Evolutionary conservation across 495 filamentous ascomycete species (phyloP), one percentile per base, ranked within the genome.

Genomic region (Cairneyella variabilis): DNA sequence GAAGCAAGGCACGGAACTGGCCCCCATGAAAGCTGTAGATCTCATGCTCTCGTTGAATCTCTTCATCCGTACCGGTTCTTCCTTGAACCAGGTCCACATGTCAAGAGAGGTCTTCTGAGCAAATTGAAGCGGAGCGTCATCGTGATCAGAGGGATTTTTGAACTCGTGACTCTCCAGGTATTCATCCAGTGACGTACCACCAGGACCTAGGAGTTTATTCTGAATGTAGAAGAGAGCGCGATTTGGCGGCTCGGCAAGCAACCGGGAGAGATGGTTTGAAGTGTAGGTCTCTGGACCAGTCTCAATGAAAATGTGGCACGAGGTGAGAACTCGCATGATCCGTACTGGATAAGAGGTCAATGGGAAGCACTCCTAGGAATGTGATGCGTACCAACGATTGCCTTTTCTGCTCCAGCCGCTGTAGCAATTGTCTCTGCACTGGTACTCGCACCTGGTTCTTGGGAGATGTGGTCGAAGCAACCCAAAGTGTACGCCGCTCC

Each of bases 41-140:
- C 36, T 41, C 53, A 64, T 64, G 43, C 32, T 38, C 25, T 50
- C 36, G 22, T 64, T 53, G 43, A 64, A 61, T 11, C 17, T 36
- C 48, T 54, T 38, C n/a, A 14, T 14, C 11, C 42, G 42, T 5
- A 39, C 36, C 21, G 61, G 53, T 8, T 54, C 38, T 20, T 49
- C 37, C n/a, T 26, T 39, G 10, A 60, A 32, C 17, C 48, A 53
- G 10, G 48, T 42, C 43, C 44, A 55, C 20, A 46, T n/a, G 18
- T 46, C 27, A 12, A 43, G 23, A 17, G 28, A 14, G 8, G 53
- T 48, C 6, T 55, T 48, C 36, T 47, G 34, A 30, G 32, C 53
- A 28, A 25, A 40, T 12, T 48, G 53, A 30, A 55, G 25, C 6
- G 51, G 40, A 6, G 51, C 10, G n/a, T 53, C 40, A 23, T 32